Conservation (phyloP, 192 early-diverging fungal genomes). For the Backusella morwellensis region DNA sequence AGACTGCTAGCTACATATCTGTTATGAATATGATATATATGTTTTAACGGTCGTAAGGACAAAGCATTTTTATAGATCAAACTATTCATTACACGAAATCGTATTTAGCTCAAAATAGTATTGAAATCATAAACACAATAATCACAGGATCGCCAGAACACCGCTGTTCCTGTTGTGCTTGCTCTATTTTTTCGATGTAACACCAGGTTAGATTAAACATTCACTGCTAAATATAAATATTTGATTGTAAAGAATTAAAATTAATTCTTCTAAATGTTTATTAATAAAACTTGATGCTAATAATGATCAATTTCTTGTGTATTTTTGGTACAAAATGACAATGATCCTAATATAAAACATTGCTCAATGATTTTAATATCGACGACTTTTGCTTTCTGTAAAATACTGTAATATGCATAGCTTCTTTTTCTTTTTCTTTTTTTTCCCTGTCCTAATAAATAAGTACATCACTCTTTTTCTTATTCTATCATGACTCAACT, state of each 20-base stretch:
- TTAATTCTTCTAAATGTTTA: too few species aligned
- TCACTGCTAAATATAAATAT: not conserved
- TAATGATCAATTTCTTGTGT: not conserved
- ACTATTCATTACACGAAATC: not conserved
- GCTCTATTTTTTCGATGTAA: not conserved
- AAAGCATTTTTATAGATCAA: not conserved
- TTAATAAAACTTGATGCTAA: too few species aligned
- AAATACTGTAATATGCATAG: too few species aligned
- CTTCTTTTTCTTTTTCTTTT: too few species aligned
- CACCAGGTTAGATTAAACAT: not conserved
- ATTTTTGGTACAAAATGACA: not conserved
- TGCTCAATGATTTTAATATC: not conserved
- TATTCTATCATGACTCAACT: not conserved
- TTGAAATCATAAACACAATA: not conserved
- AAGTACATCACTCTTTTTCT: not conserved
- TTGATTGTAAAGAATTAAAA: not conserved
- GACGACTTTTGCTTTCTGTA: not conserved
- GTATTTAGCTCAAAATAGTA: too few species aligned
- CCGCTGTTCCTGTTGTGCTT: not conserved
- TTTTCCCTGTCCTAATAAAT: too few species aligned
- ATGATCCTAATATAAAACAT: not conserved
- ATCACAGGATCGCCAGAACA: not conserved
- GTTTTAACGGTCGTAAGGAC: not conserved
- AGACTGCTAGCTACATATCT: not conserved
- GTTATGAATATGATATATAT: not conserved